Conservation (phyloP, 2,329 filamentous ascomycete species). For the Tolypocladium nubicola region DNA sequence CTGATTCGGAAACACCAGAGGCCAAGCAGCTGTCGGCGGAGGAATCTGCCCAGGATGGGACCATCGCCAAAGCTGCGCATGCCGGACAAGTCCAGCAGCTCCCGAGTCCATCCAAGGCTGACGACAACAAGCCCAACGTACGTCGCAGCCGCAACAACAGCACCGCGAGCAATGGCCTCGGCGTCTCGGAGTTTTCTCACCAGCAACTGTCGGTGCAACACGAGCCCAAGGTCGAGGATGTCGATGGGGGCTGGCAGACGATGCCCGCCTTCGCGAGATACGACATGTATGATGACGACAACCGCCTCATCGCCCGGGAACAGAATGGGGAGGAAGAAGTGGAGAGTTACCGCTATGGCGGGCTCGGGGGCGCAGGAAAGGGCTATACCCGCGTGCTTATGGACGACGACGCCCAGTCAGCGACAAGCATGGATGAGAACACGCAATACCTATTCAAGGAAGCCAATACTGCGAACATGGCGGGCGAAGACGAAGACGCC, state of each 20-base stretch:
- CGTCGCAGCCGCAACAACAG: slow-evolving; percentile 26
- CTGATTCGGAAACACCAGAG: background rate
- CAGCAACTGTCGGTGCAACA: slow-evolving; percentile 58
- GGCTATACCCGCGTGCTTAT: slow-evolving; percentile 93
- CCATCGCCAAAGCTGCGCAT: slow-evolving; percentile 1
- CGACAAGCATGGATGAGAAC: slow-evolving; percentile 94
- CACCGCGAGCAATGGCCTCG: slow-evolving; percentile 23
- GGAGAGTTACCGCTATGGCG: slow-evolving; percentile 57
- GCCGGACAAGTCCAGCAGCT: slow-evolving; percentile 3
- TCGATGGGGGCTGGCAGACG: slow-evolving; percentile 73
- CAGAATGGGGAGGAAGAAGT: slow-evolving; percentile 62
- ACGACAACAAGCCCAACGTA: slow-evolving; percentile 5
- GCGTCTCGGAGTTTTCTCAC: slow-evolving; percentile 81
- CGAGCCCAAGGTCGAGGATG: slow-evolving; percentile 38
- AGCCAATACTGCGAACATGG: slow-evolving; percentile 44
- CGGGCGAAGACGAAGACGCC: slow-evolving; percentile 71
- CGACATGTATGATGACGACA: slow-evolving; percentile 92
- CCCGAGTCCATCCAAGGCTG: slow-evolving; percentile 5
- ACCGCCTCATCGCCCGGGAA: slow-evolving; percentile 75
- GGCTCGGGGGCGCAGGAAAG: slow-evolving; percentile 80
- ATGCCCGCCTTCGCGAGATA: slow-evolving; percentile 93
- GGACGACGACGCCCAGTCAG: slow-evolving; percentile 88
- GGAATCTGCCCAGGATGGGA: background rate
- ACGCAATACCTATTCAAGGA: slow-evolving; percentile 92
- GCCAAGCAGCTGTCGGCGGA: background rate